These are phyloP conservation scores for Diaporthe amygdali DNA, from an alignment of 2,329 filamentous ascomycete genomes.

Conservation along the genomic window DNA sequence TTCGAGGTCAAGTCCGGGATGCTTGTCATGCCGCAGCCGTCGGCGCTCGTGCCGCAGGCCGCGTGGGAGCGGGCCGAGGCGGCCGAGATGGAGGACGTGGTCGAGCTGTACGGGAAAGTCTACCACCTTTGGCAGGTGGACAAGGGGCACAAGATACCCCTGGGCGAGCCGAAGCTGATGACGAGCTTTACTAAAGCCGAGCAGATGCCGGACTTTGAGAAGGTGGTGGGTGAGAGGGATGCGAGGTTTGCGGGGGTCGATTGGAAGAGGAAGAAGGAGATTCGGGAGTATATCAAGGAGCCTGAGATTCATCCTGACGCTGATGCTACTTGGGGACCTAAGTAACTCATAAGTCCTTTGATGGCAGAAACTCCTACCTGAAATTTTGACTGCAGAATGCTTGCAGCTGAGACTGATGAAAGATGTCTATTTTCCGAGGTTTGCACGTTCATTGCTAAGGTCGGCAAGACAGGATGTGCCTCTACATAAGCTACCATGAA, in stretches of 20 bases:
- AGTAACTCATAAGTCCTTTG: not conserved
- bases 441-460: no score
- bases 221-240: conserved; percentile 50
- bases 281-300: conserved; percentile 46
- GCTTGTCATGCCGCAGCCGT: conserved; percentile 75
- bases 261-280: conserved; percentile 49
- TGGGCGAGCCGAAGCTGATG: conserved; percentile 61
- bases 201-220: conserved; percentile 52
- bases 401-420: no score
- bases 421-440: no score
- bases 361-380: not conserved
- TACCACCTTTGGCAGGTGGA: conserved; percentile 90
- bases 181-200: conserved; percentile 55
- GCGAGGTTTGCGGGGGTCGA: conserved; percentile 47
- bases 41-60: conserved; percentile 54
- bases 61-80: conserved; percentile 80
- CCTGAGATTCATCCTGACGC: conserved; percentile 49
- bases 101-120: conserved; percentile 80
- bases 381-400: no score
- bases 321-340: conserved; percentile 21
- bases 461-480: no score
- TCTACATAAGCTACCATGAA: no score
- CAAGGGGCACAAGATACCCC: conserved; percentile 63
- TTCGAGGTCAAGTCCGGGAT: conserved; percentile 81
- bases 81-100: conserved; percentile 78